Evolutionary conservation across 768 basidiomycete genomes (phyloP).

Genomic region (Xerocomellus intermedius): DNA sequence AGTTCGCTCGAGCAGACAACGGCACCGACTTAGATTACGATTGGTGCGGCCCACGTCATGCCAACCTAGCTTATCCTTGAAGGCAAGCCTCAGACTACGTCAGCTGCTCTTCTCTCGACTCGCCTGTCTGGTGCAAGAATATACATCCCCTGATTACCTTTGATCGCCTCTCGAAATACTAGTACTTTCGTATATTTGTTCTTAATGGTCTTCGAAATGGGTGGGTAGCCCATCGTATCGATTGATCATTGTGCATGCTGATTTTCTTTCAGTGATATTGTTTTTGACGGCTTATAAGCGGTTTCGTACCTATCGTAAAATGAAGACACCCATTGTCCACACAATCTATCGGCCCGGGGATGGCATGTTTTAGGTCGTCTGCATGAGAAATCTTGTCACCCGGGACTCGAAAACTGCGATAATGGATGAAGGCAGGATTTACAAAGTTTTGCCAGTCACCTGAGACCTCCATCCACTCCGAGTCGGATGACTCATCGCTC

Average conservation of each 20-base stretch:
- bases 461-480: too few species aligned
- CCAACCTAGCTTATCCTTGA: slow-evolving; percentile 5
- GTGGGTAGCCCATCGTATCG: background rate
- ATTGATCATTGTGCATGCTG: background rate
- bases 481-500: too few species aligned
- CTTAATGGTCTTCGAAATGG: slow-evolving; percentile 11
- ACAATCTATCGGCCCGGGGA: slow-evolving; percentile 17
- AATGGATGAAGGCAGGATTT: too few species aligned
- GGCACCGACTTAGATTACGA: slow-evolving; percentile 1
- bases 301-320: slow-evolving; percentile 4
- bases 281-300: slow-evolving; percentile 4
- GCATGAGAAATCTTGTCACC: slow-evolving; percentile 11
- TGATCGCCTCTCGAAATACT: too few species aligned
- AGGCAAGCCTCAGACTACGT: background rate
- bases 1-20: background rate
- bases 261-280: slow-evolving; percentile 5
- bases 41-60: background rate
- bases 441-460: too few species aligned
- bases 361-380: slow-evolving; percentile 16
- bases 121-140: too few species aligned
- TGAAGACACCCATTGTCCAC: background rate
- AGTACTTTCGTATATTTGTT: slow-evolving; percentile 4
- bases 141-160: too few species aligned
- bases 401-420: too few species aligned
- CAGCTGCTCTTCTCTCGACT: too few species aligned